phyloP scores from a whole-genome alignment of 2,329 filamentous ascomycete species.

The Fusarium camptoceras region DNA sequence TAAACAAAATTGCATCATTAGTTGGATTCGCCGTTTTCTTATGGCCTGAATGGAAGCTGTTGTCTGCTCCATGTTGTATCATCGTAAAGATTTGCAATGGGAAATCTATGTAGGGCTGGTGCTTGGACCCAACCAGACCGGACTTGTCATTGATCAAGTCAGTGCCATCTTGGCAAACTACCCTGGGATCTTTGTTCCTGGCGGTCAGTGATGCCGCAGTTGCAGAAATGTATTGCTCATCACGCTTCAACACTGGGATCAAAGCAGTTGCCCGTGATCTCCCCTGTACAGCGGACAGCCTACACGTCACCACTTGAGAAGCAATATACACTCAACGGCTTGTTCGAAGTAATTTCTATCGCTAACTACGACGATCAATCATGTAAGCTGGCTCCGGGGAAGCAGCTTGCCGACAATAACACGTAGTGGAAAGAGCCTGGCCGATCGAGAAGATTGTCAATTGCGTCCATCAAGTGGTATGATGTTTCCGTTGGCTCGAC shows the following conservation, averaged over 20 bases:
- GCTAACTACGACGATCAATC: neutral
- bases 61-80: neutral
- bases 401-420: slow-evolving; percentile 1
- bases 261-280: slow-evolving; percentile 3
- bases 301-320: slow-evolving; percentile 29
- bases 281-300: neutral
- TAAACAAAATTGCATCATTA: neutral
- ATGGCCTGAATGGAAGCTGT: neutral
- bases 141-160: slow-evolving; percentile 5
- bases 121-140: neutral
- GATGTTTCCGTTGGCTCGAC: neutral
- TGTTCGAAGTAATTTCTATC: neutral
- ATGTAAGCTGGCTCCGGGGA: slow-evolving; percentile 10
- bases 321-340: neutral
- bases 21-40: neutral
- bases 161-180: neutral
- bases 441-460: slow-evolving; percentile 13
- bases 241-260: neutral
- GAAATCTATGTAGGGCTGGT: neutral
- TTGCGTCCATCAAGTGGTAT: slow-evolving; percentile 39
- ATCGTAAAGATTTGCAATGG: neutral
- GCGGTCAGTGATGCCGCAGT: neutral
- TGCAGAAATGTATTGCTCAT: neutral
- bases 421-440: neutral
- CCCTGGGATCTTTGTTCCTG: neutral